phyloP scores from a whole-genome alignment of 306 rosid species.

The Quercus suber region DNA sequence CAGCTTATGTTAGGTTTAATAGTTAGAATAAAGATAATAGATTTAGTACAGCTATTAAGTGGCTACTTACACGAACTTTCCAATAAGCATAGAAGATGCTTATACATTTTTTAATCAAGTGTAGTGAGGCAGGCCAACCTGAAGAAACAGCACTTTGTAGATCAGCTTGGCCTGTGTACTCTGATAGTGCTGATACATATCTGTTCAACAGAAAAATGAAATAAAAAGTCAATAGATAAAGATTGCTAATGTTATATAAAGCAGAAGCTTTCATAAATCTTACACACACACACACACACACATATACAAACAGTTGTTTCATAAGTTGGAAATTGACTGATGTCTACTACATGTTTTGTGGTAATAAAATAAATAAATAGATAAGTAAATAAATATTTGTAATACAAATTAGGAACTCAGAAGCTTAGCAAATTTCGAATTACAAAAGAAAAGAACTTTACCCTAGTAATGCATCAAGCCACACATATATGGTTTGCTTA shows the following conservation, averaged over 20 bases:
- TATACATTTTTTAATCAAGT: slow-evolving; percentile 83
- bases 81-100: slow-evolving; percentile 15
- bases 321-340: neutral
- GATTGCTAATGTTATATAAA: slow-evolving; percentile 1
- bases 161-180: slow-evolving; percentile 48
- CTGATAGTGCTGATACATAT: slow-evolving; percentile 85
- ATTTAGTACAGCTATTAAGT: no score
- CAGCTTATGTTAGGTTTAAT: no score
- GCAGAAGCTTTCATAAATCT: slow-evolving; percentile 3
- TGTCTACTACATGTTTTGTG: slow-evolving; percentile 21
- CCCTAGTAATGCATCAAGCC: slow-evolving; percentile 87
- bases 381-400: no score
- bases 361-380: slow-evolving; percentile 11
- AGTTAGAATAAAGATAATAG: no score
- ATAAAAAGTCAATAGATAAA: neutral
- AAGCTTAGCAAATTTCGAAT: slow-evolving; percentile 7
- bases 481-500: slow-evolving; percentile 85
- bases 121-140: slow-evolving; percentile 90
- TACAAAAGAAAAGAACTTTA: no score
- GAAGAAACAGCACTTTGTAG: slow-evolving; percentile 63
- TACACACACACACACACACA: neutral
- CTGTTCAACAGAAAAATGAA: slow-evolving; percentile 34
- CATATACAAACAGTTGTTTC: neutral
- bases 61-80: neutral
- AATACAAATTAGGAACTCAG: neutral